Percentiles rank a stretch among this genome's conserved stretches.
phyloP scores from a whole-genome alignment of 169 alveolate genomes.

The Plasmodium billcollinsi region DNA sequence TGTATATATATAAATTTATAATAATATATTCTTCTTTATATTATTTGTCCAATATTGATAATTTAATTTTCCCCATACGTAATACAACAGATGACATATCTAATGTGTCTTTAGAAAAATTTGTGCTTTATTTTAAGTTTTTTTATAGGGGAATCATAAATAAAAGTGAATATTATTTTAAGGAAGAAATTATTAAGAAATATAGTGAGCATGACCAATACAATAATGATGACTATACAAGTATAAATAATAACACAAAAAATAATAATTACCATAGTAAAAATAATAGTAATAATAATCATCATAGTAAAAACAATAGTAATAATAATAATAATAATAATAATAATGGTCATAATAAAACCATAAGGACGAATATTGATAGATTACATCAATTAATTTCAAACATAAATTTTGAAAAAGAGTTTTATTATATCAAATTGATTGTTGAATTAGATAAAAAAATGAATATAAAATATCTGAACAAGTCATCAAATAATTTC shows the following conservation, averaged over 20 bases:
- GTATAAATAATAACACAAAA: background rate
- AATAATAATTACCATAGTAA: background rate
- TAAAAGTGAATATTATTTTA: conserved; percentile 40
- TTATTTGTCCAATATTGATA: conserved; percentile 15
- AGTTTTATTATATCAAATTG: conserved; percentile 7
- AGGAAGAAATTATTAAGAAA: conserved; percentile 23
- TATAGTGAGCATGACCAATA: background rate
- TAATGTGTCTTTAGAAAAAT: background rate
- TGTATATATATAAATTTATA: conserved; percentile 34
- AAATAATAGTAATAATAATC: background rate
- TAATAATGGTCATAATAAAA: background rate
- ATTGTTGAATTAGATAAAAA: conserved; percentile 26
- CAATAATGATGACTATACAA: background rate
- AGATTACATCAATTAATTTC: too few species aligned
- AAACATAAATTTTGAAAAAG: conserved; percentile 1
- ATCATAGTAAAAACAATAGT: background rate
- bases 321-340: background rate
- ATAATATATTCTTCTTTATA: conserved; percentile 37
- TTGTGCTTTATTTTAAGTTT: conserved; percentile 23
- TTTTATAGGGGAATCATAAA: background rate
- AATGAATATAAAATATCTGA: conserved; percentile 6
- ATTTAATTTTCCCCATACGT: conserved; percentile 23
- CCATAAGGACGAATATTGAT: background rate
- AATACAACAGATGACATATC: conserved; percentile 2
- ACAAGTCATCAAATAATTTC: conserved; percentile 3